These are phyloP conservation scores for Aphanomyces stellatus DNA, from an alignment of 352 stramenopile genomes.

Conservation along the genomic window DNA sequence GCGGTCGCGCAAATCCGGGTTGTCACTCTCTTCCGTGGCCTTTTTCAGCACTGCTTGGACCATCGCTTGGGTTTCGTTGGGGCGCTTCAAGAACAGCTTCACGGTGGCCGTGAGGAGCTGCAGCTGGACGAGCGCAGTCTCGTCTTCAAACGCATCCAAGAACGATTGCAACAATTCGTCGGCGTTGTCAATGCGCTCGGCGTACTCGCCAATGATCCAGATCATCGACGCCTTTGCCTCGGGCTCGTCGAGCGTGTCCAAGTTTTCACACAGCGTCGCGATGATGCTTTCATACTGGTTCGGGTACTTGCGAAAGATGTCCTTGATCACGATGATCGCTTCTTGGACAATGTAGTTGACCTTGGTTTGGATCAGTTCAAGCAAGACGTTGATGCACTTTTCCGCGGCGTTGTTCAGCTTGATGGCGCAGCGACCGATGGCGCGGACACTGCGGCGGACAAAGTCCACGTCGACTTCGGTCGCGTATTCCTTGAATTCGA, in stretches of 20 bases:
- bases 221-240: conserved; percentile 99
- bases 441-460: conserved; percentile 94
- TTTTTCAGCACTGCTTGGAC: conserved; percentile 97
- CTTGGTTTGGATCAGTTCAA: conserved; percentile 99
- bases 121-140: conserved; percentile 94
- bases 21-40: conserved; percentile 97
- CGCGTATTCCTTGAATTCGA: conserved; percentile 99
- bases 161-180: conserved; percentile 99
- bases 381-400: conserved; percentile 97
- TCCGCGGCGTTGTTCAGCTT: conserved; percentile 97
- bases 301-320: conserved; percentile 99
- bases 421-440: conserved; percentile 96
- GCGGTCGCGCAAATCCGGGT: conserved; percentile 97
- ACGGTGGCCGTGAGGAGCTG: conserved; percentile 98
- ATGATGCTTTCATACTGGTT: conserved; percentile 99
- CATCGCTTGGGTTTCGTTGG: conserved; percentile 92
- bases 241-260: conserved; percentile 98
- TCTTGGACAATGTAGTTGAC: conserved; percentile 99
- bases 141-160: conserved; percentile 98
- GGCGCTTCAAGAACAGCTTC: conserved; percentile 98
- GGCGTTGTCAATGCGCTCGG: conserved; percentile 98
- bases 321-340: conserved; percentile 99
- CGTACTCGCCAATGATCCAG: conserved; percentile 99
- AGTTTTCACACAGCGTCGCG: conserved; percentile 97
- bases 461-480: conserved; percentile 99